Conservation (phyloP, 176 grass and related monocot species). For the Ensete glaucum region DNA sequence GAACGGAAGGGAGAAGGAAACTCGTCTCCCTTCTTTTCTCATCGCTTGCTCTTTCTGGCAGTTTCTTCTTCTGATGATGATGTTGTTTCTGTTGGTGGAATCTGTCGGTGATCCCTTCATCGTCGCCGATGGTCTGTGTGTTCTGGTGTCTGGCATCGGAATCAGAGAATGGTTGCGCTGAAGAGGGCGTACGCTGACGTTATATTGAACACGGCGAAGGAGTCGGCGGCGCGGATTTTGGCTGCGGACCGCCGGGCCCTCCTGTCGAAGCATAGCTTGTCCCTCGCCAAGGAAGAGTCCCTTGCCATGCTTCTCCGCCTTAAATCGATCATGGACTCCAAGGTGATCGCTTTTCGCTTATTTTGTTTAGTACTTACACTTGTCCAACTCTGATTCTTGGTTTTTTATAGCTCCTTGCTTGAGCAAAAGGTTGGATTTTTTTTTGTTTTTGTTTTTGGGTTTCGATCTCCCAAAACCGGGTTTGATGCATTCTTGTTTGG, state of each 20-base stretch:
- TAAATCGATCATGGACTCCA: constrained; percentile 46
- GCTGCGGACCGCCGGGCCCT: constrained; percentile 53
- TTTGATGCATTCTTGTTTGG: not conserved
- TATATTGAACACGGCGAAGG: constrained; percentile 74
- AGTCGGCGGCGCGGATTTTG: constrained; percentile 81
- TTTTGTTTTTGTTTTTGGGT: not conserved
- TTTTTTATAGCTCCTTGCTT: not conserved
- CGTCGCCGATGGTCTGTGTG: not conserved
- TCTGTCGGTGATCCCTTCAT: constrained; percentile 2
- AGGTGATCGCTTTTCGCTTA: constrained; percentile 22
- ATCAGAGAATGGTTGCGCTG: constrained; percentile 38
- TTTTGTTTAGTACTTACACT: not conserved
- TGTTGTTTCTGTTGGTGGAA: not conserved
- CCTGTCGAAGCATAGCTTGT: constrained; percentile 16
- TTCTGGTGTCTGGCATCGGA: not conserved
- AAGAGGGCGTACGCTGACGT: constrained; percentile 65
- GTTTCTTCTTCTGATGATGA: not conserved
- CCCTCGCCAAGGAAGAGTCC: constrained; percentile 41
- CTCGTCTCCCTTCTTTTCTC: not conserved
- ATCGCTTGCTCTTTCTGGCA: no score
- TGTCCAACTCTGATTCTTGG: not conserved
- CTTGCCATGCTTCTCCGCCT: constrained; percentile 39
- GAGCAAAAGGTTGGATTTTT: not conserved
- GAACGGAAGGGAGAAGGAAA: not conserved
- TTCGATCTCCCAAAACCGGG: not conserved